Base-by-base conservation (phyloP, 2,329 filamentous ascomycete species). In the Fusarium brevicatenulatum region DNA sequence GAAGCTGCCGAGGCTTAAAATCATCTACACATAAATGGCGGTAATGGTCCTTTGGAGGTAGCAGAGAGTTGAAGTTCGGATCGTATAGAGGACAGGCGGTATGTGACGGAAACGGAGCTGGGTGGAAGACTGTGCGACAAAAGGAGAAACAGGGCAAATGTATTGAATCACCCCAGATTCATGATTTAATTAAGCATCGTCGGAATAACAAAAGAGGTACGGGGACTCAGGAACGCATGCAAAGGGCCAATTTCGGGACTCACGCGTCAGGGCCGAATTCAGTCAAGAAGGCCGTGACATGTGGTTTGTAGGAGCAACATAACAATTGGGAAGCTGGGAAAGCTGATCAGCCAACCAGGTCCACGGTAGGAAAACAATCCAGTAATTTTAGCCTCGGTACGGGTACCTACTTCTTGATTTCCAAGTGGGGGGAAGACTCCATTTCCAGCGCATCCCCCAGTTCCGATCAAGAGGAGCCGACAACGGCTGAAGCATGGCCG, bases 191-290 rank as follows among this genome's bases (percentile, higher is more conserved):
- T 73, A 55, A 68, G 49, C 63, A 42, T 34, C 32, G 55, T 66
- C 52, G 47, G 46, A 57, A 63, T 60, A 62, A 54, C 32, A 60
- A 50, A 62, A 69, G 43, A 66, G 59, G 66, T 63, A 58, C 40
- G 46, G 66, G 66, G 40, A 65, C 55, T 37, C 59, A 53, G 40
- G 66, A 62, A 63, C 56, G 71, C 58, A 66, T 63, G 65, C 39
- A 55, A 69, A 66, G 70, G 39, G 47, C 25, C 47, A 57, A 72
- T 63, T 47, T 72, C 68, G 70, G 60, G 54, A 68, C 69, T 74
- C 76, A 75, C 74, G 76, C 76, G 74, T 78, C 74, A 70, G 72
- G 69, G 68, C 70, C 62, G 73, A 73, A 72, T 66, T 77, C 63
- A 69, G 66, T 67, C 50, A 71, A 69, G 54, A 63, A 66, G 61